Conservation (phyloP, 257 asterid species). For the Lavandula angustifolia region DNA sequence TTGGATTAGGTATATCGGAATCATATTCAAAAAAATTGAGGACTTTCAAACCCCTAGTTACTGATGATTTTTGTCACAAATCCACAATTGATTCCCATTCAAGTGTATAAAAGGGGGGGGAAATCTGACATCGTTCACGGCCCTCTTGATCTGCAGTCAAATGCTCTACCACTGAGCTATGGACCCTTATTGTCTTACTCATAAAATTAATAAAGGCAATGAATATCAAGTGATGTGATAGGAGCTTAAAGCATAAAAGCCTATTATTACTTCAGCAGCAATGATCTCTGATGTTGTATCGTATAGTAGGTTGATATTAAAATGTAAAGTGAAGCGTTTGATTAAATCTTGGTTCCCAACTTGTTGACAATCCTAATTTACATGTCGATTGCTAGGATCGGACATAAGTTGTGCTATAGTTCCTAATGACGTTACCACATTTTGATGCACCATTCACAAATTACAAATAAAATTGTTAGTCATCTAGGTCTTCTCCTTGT, state of each 20-base stretch:
- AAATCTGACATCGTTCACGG: too few species aligned
- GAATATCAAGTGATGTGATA: too few species aligned
- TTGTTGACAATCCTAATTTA: neutral
- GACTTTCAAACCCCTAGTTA: too few species aligned
- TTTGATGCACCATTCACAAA: neutral
- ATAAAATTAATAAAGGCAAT: too few species aligned
- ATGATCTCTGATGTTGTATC: neutral
- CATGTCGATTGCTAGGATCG: neutral
- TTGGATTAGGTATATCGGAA: too few species aligned
- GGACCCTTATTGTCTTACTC: constrained; percentile 39
- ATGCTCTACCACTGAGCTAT: constrained; percentile 99
- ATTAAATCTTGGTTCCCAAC: neutral
- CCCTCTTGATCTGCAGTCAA: too few species aligned
- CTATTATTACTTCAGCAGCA: neutral
- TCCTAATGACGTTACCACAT: neutral
- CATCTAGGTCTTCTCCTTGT: neutral
- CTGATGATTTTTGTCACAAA: too few species aligned
- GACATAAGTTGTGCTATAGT: neutral
- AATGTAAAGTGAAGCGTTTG: neutral
- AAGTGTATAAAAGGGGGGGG: too few species aligned
- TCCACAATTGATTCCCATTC: too few species aligned
- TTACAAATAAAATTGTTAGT: neutral
- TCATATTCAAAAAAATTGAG: too few species aligned
- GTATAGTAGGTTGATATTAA: neutral
- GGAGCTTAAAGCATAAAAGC: too few species aligned